Base-by-base conservation (phyloP, 2,329 filamentous ascomycete genomes). In the Penicillium sp. region DNA sequence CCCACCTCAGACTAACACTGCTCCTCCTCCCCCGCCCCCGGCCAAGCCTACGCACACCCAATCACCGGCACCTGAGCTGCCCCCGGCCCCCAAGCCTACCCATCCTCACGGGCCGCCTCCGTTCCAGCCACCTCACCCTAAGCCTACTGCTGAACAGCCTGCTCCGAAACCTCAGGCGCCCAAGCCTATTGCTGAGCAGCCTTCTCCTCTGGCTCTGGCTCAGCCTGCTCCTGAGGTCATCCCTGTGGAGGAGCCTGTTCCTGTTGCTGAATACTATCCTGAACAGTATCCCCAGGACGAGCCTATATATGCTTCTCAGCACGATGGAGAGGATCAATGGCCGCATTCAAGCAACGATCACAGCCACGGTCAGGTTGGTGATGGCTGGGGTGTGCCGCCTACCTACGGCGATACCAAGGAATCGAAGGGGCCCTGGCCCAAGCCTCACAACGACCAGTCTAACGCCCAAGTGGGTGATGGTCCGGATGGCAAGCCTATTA, bases 401-500 rank as follows among this genome's bases (percentile, higher is more conserved):
- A 46, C 33, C 5, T 26, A 17, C 18, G 52, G 27, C 6, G 23
- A 50, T 21, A 42, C 53, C 1, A 12, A 52, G 20, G 49, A 55
- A 9, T 43, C 42, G 15, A 50, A 55, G 36, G 53, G 53, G 2
- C 45, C 48, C 4, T 59, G 56, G 56, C 56, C 54, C 15, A 50
- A 51, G 27, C 26, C 54, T 6, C 45, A 54, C 46, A 44, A 26
- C 15, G 54, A 59, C 46, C 7, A 49, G 37, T 54, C 54, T 4
- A 13, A 51, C 13, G 57, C 49, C 6, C 49, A 58, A 40, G 46
- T 58, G 8, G 44, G 41, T 15, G 42, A 55, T 33, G 49, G 36
- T 20, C 49, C 51, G n/a, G 36, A 49, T 4, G 47, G 42, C 7
- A 26, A 52, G 17, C 55, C 58, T 23, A 51, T 59, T 18, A 26